phyloP scores from a whole-genome alignment of 495 filamentous ascomycete species.

The Endocarpon pusillum region DNA sequence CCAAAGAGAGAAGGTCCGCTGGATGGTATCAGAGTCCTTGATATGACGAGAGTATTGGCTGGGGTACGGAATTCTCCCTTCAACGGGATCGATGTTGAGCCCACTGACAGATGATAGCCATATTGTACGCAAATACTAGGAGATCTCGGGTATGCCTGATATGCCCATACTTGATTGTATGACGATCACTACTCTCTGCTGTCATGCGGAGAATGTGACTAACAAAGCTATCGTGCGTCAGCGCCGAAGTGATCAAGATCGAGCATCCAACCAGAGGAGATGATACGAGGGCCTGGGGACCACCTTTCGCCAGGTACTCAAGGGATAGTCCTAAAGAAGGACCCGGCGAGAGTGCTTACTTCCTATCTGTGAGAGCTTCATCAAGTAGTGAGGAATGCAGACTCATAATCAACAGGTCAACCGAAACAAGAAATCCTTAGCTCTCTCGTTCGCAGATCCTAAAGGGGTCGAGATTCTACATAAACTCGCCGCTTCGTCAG shows the following conservation, averaged over 20 bases:
- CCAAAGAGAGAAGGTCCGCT: constrained; percentile 38
- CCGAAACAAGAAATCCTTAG: constrained; percentile 91
- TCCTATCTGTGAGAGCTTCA: constrained; percentile 49
- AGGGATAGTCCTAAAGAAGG: constrained; percentile 41
- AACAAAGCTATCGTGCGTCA: constrained; percentile 16
- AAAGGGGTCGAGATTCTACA: constrained; percentile 75
- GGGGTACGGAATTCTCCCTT: constrained; percentile 45
- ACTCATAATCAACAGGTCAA: constrained; percentile 43
- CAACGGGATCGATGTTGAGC: constrained; percentile 8
- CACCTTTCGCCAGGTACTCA: constrained; percentile 70
- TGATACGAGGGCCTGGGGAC: constrained; percentile 92
- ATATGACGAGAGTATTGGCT: constrained; percentile 92
- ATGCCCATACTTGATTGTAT: constrained; percentile 4
- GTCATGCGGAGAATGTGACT: constrained; percentile 4
- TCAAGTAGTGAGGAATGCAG: neutral
- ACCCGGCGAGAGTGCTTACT: constrained; percentile 89
- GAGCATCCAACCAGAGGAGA: constrained; percentile 86
- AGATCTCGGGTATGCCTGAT: constrained; percentile 65
- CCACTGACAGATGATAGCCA: constrained; percentile 39
- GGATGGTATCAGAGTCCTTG: constrained; percentile 71
- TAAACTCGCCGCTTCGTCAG: constrained; percentile 63
- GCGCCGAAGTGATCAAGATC: constrained; percentile 91
- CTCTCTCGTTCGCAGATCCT: constrained; percentile 71
- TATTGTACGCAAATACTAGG: constrained; percentile 96
- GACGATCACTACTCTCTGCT: neutral